Evolutionary conservation across 208 protist species (phyloP), one percentile per base, ranked within the genome.

Genomic region (Acanthamoeba healyi): DNA sequence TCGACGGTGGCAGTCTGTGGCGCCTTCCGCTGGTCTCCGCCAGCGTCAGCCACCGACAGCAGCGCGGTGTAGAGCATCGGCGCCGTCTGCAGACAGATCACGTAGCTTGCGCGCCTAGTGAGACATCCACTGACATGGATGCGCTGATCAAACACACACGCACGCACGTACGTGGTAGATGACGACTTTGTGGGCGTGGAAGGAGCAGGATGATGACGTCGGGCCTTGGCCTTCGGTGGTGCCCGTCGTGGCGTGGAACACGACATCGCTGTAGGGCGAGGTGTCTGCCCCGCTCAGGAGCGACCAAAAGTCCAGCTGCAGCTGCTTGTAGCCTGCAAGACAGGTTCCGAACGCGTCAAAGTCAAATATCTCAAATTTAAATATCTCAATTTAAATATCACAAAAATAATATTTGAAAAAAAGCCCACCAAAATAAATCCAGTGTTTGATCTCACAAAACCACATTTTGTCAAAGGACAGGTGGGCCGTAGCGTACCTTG

Each of bases 151-250:
- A 46, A 22, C 0, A 12, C 6, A 12, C 26, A 38, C 12, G 19
- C 14, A 40, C 29, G 12, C 6, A n/a, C 67, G 38, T 77, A 77
- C 67, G 38, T 77, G 67, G 29, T 77, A 77, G 38, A 77, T 77
- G 36, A 77, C 34, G 19, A 77, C 67, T 77, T 77, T 77, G 67
- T 77, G 67, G 3, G 67, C 67, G 67, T 77, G 67, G 36, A 77
- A 77, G 9, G 67, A 17, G 34, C 5, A 0, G 14, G 9, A 9
- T 19, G 63, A 0, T 12, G 63, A 6, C 32, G 24, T 70, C 36
- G 34, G 67, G 19, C 26, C n/a, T n/a, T n/a, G 29, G 26, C 67
- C 7, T 77, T 0, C 7, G 36, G n/a, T 77, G 14, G 0, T n/a
- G n/a, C n/a, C n/a, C n/a, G n/a, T n/a, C n/a, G n/a, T 19, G 36